Conservation (phyloP, 495 filamentous ascomycete species). For the Lepidopterella palustris region DNA sequence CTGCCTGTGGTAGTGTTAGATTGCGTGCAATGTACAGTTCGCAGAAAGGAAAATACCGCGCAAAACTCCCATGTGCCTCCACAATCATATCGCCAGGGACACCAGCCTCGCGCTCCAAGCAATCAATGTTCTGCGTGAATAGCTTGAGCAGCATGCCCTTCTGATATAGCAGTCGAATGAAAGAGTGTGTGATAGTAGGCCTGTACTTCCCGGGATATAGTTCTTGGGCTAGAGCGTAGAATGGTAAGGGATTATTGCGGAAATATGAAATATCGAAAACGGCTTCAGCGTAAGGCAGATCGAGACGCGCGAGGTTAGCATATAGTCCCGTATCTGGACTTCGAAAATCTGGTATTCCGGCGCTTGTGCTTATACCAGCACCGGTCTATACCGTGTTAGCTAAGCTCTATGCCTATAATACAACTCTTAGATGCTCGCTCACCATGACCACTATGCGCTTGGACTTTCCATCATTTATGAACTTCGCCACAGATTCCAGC, state of each 20-base stretch:
- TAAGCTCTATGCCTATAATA: not conserved
- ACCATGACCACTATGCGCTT: constrained; percentile 70
- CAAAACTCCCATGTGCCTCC: constrained; percentile 94
- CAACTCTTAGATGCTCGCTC: not conserved
- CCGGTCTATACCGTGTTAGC: constrained; percentile 41
- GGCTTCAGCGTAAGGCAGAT: constrained; percentile 72
- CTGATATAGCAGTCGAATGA: constrained; percentile 66
- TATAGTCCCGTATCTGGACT: constrained; percentile 71
- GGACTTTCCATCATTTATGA: constrained; percentile 61
- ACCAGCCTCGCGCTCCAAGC: constrained; percentile 81
- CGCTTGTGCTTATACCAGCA: constrained; percentile 48
- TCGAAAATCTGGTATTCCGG: constrained; percentile 63
- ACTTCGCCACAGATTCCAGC: constrained; percentile 64
- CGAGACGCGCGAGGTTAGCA: constrained; percentile 74
- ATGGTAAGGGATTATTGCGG: constrained; percentile 72
- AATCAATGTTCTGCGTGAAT: constrained; percentile 98
- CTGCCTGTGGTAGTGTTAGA: constrained; percentile 41
- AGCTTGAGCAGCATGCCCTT: constrained; percentile 74
- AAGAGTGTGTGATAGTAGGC: constrained; percentile 77
- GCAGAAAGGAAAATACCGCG: constrained; percentile 35
- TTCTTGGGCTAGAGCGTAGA: constrained; percentile 86
- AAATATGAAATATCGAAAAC: constrained; percentile 89
- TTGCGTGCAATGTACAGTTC: not conserved
- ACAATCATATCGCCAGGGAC: constrained; percentile 74
- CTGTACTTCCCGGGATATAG: constrained; percentile 86